Percentiles rank a stretch among this genome's conserved stretches.
These are phyloP conservation scores for Aspergillus neoniger DNA, from an alignment of 2,329 filamentous ascomycete genomes.

Conservation along the genomic window DNA sequence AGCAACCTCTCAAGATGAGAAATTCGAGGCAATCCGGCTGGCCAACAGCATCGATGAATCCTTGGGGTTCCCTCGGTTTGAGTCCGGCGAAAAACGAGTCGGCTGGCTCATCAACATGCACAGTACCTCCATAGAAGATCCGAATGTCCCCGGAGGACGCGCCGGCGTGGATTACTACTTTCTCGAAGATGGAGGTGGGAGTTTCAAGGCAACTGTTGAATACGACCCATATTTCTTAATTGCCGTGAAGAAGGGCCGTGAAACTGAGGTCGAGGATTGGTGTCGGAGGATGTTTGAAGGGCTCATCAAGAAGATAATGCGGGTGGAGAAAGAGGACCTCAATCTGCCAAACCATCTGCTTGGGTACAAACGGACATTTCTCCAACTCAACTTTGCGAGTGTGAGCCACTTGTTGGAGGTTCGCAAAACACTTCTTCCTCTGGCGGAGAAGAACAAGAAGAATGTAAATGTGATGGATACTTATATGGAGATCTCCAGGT, in stretches of 20 bases:
- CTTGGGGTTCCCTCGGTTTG: conserved; percentile 92
- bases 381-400: conserved; percentile 85
- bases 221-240: conserved; percentile 97
- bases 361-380: conserved; percentile 83
- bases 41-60: conserved; percentile 89
- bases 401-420: conserved; percentile 84
- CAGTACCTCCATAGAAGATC: conserved; percentile 81
- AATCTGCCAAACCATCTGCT: conserved; percentile 93
- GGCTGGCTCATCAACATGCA: conserved; percentile 98
- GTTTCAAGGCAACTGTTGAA: conserved; percentile 94
- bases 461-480: conserved; percentile 97
- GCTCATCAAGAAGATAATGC: conserved; percentile 73
- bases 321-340: conserved; percentile 88
- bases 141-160: conserved; percentile 78
- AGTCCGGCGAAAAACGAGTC: conserved; percentile 78
- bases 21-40: conserved; percentile 79
- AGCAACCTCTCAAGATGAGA: conserved; percentile 88
- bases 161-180: conserved; percentile 97
- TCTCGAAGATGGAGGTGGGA: conserved; percentile 81
- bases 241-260: conserved; percentile 81
- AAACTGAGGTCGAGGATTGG: conserved; percentile 96
- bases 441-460: conserved; percentile 96
- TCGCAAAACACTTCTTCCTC: conserved; percentile 77
- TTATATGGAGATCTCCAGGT: conserved; percentile 94
- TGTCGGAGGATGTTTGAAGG: conserved; percentile 76